Evolutionary conservation across 1,284 basidiomycete species (phyloP).

Genomic region (Xerocomus subilludens): DNA sequence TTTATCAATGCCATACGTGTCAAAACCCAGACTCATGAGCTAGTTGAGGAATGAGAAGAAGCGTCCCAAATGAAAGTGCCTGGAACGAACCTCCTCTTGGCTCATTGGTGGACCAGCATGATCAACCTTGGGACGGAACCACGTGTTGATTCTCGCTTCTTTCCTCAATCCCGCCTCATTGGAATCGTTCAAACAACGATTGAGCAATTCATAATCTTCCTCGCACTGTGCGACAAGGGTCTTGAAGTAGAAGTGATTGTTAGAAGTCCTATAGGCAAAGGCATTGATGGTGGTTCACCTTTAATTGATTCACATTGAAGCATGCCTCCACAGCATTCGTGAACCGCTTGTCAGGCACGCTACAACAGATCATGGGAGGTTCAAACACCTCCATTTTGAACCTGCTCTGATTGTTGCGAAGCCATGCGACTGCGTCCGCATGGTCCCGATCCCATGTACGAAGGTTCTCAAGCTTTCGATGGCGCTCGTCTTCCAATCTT

Average conservation of each 20-base stretch:
- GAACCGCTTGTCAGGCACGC: conserved; percentile 72
- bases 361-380: conserved; percentile 81
- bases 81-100: conserved; percentile 63
- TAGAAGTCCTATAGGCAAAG: not conserved
- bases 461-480: conserved; percentile 68
- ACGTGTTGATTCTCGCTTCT: conserved; percentile 67
- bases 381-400: conserved; percentile 89
- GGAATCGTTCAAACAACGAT: conserved; percentile 73
- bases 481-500: conserved; percentile 69
- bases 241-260: conserved; percentile 55
- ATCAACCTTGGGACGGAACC: conserved; percentile 65
- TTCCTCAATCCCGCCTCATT: conserved; percentile 64
- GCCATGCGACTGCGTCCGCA: conserved; percentile 79
- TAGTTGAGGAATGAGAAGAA: conserved; percentile 50
- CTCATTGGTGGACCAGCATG: conserved; percentile 64
- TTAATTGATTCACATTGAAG: conserved; percentile 69
- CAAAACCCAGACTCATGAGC: conserved; percentile 76
- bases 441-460: conserved; percentile 66
- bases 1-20: conserved; percentile 86
- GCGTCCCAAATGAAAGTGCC: not conserved
- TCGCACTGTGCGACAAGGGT: conserved; percentile 89
- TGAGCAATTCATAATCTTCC: conserved; percentile 82
- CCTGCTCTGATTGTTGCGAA: conserved; percentile 72
- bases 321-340: conserved; percentile 82
- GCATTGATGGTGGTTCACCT: conserved; percentile 59